phyloP scores from a whole-genome alignment of 768 basidiomycete species.

The Pisolithus albus region DNA sequence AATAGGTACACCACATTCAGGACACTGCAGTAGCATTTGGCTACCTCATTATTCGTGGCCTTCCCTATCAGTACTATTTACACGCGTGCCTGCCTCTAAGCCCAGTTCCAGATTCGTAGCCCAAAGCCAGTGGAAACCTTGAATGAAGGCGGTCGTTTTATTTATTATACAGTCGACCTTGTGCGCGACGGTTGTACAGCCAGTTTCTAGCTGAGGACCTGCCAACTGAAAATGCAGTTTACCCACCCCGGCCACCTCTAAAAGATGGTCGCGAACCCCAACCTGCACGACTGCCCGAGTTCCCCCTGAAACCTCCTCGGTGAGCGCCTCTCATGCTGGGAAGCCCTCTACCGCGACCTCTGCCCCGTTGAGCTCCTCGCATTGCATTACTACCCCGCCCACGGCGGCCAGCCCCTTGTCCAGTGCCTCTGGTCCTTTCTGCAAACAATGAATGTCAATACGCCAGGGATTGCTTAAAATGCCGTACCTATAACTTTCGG shows the following conservation, averaged over 20 bases:
- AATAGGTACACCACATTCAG: too few relatives aligned
- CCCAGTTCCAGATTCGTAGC: too few relatives aligned
- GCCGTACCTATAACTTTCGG: conserved; percentile 74
- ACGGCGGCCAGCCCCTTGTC: conserved; percentile 17
- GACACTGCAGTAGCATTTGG: too few relatives aligned
- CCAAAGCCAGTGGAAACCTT: too few relatives aligned
- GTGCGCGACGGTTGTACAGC: too few relatives aligned
- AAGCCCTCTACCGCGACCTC: conserved; percentile 33
- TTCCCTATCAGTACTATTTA: too few relatives aligned
- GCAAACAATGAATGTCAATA: conserved; percentile 26
- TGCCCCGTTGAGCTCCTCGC: conserved; percentile 30
- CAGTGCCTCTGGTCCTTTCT: conserved; percentile 42
- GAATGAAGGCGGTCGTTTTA: too few relatives aligned
- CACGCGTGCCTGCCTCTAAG: too few relatives aligned
- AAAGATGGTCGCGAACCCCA: conserved; percentile 31
- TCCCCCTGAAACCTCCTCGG: conserved; percentile 42
- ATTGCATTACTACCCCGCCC: conserved; percentile 21
- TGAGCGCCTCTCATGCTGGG: conserved; percentile 30
- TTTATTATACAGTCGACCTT: too few relatives aligned
- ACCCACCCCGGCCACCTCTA: conserved; percentile 47
- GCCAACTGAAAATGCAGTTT: conserved; percentile 5
- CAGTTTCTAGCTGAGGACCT: too few relatives aligned
- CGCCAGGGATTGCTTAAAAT: conserved; percentile 3
- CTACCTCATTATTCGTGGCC: too few relatives aligned
- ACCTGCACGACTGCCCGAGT: conserved; percentile 41